These are phyloP conservation scores for Xylaria bambusicola DNA, from an alignment of 495 filamentous ascomycete genomes.

Conservation along the genomic window DNA sequence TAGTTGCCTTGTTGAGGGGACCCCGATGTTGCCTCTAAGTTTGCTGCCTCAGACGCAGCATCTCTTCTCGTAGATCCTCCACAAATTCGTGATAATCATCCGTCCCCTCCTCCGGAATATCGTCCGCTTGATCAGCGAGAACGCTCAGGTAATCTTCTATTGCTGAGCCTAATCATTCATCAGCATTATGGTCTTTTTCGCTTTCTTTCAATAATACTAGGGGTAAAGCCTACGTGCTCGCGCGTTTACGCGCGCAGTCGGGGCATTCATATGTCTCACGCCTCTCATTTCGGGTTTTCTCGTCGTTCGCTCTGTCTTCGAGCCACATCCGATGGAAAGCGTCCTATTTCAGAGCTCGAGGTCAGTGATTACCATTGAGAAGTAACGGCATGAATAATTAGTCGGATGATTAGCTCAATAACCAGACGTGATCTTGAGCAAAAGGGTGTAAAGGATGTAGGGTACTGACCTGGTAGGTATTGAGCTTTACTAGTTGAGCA, in stretches of 20 bases:
- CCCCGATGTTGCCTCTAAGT: too few species aligned
- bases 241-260: background rate
- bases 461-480: constrained; percentile 16
- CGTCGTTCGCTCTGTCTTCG: constrained; percentile 18
- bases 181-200: background rate
- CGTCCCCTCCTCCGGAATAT: background rate
- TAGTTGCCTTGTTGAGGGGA: too few species aligned
- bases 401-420: too few species aligned
- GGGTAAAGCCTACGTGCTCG: background rate
- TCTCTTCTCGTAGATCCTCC: too few species aligned
- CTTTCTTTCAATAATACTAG: background rate
- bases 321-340: constrained; percentile 25
- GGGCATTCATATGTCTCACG: background rate
- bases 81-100: too few species aligned
- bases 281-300: constrained; percentile 2
- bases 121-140: background rate
- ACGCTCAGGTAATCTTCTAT: background rate
- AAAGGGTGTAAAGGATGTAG: too few species aligned
- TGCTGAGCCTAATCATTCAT: constrained; percentile 3
- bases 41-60: too few species aligned
- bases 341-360: too few species aligned
- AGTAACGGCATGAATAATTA: too few species aligned
- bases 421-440: too few species aligned
- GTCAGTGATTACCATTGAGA: too few species aligned
- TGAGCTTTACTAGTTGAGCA: constrained; percentile 16